Base-by-base conservation (phyloP, 768 basidiomycete genomes). In the Amyloporia xantha region DNA sequence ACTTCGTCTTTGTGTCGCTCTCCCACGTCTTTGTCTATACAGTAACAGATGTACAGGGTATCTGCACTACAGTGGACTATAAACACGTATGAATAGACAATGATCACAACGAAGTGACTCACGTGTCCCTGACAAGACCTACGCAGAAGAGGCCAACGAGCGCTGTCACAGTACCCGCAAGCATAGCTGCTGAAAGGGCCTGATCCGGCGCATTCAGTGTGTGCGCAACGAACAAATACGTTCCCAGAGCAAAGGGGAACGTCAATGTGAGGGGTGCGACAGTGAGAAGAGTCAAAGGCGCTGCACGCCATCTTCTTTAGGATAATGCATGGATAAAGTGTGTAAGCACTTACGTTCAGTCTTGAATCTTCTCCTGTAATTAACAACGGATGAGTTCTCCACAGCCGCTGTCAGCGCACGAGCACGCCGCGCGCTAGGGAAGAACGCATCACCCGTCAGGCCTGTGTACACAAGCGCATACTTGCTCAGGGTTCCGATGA, bases 221-320 rank as follows among this genome's bases (percentile, higher is more conserved):
- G 65, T 91, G 88, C 2, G 90, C 86, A n/a, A 91, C 87, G 56
- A 94, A 89, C 17, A 97, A 66, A 64, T 95, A 96, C 4, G 91
- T 87, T 30, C 78, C 68, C 24, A 94, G 70, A 12, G 90, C 83
- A 54, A 90, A 87, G 4, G 91, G 86, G 54, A 93, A 76, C 1
- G 88, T 87, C 51, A 92, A 70, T 1, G 84, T 86, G 43, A 90
- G 70, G 15, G 91, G 86, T 11, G 87, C 78, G 24, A 86, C 76
- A 13, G 82, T 86, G 54, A 94, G 73, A 54, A 93, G 68, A 0
- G 85, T 78, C 55, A 91, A 74, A 61, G 81, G 76, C 21, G 78
- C 77, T 84, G 59, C 42, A 20, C 17, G 30, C 5, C 19, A 23
- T 33, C 30, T 7, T 7, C 30, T 7, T 7, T 33, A 15, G 15